phyloP scores from a whole-genome alignment of 208 protist genomes.

The Herpetomonas tarakana region DNA sequence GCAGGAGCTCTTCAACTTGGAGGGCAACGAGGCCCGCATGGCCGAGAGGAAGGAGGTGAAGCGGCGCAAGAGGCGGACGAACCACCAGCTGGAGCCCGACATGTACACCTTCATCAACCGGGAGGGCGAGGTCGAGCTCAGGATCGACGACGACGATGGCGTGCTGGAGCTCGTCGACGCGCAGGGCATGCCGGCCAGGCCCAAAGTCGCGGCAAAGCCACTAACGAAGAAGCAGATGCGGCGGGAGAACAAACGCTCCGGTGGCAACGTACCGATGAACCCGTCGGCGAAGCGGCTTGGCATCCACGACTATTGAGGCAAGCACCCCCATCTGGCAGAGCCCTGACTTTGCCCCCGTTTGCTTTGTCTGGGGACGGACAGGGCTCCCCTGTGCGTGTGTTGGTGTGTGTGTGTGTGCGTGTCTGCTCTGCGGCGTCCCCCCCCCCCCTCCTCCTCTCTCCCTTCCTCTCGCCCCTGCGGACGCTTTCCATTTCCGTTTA shows the following conservation, averaged over 20 bases:
- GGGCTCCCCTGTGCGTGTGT: no score
- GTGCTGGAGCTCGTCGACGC: conserved; percentile 61
- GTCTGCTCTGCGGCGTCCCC: no score
- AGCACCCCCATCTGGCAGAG: conserved; percentile 10
- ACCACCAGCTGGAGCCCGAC: conserved; percentile 79
- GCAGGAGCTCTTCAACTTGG: conserved; percentile 77
- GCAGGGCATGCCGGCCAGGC: conserved; percentile 17
- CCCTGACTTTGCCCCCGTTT: no score
- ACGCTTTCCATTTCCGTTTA: no score
- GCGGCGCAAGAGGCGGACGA: conserved; percentile 49
- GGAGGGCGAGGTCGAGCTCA: conserved; percentile 79
- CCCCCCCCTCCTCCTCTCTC: no score
- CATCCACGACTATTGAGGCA: conserved; percentile 54
- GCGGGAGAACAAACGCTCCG: conserved; percentile 58
- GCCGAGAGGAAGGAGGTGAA: conserved; percentile 23
- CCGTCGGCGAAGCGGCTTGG: conserved; percentile 55
- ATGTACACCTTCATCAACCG: conserved; percentile 72
- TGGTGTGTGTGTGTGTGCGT: no score
- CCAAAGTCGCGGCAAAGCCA: conserved; percentile 34
- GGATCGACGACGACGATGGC: conserved; percentile 86
- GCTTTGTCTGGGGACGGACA: no score
- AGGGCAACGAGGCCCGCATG: conserved; percentile 56
- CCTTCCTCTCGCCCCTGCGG: no score
- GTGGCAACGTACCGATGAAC: conserved; percentile 41
- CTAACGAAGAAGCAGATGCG: conserved; percentile 68